Percentiles rank a stretch among this genome's conserved stretches.
phyloP scores from a whole-genome alignment of 176 grass and related monocot genomes.

The Aegilops umbellulata region DNA sequence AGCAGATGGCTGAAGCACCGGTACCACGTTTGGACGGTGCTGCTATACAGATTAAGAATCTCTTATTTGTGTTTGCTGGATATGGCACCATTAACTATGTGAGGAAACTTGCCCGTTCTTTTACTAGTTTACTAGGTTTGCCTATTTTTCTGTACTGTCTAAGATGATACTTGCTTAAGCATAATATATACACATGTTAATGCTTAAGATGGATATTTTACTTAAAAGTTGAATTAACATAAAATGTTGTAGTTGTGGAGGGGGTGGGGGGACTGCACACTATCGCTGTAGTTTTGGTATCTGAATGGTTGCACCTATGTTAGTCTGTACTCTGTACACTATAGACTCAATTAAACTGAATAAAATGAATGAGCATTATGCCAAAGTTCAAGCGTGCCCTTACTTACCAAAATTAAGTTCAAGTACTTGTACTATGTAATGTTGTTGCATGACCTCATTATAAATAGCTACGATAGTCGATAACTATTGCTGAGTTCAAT shows the following conservation, averaged over 20 bases:
- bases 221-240: neutral
- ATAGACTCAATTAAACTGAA: constrained; percentile 1
- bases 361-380: constrained; percentile 8
- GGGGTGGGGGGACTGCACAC: neutral
- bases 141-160: constrained; percentile 11
- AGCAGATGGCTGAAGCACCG: constrained; percentile 87
- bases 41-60: constrained; percentile 93
- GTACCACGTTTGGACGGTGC: constrained; percentile 83
- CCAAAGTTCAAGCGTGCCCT: neutral
- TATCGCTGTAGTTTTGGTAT: neutral
- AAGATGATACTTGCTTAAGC: constrained; percentile 6
- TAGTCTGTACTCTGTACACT: neutral
- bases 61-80: constrained; percentile 97
- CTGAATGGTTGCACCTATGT: neutral
- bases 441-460: neutral
- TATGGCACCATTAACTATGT: constrained; percentile 95
- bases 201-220: neutral
- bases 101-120: constrained; percentile 38
- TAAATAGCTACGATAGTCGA: neutral
- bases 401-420: neutral
- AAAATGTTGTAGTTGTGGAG: neutral
- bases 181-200: constrained; percentile 1
- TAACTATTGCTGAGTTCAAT: neutral
- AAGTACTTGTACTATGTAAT: neutral
- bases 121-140: constrained; percentile 1